A percentile compares a stretch with the other conserved stretches of the same genome.
phyloP scores from a whole-genome alignment of 176 grass and related monocot genomes.

The Hyparrhenia diplandra region DNA sequence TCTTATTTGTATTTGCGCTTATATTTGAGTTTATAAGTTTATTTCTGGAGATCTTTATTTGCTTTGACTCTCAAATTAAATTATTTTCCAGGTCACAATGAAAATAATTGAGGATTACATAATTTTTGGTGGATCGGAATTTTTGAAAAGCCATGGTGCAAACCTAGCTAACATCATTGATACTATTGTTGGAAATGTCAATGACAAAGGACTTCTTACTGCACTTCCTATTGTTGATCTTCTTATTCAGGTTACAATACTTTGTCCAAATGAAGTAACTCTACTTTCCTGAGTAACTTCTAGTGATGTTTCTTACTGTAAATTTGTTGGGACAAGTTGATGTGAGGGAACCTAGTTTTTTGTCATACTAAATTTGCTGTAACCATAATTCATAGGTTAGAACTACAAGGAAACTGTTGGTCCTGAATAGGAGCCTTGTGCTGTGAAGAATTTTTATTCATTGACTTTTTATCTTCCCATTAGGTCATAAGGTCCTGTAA shows the following conservation, averaged over 20 bases:
- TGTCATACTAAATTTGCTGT: not conserved
- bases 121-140: slow-evolving; percentile 86
- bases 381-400: not conserved
- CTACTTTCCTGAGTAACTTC: slow-evolving; percentile 1
- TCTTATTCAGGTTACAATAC: slow-evolving; percentile 80
- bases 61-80: slow-evolving; percentile 18
- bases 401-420: not conserved
- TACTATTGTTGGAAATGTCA: slow-evolving; percentile 79
- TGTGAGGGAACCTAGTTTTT: not conserved
- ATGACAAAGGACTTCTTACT: slow-evolving; percentile 86
- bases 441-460: slow-evolving; percentile 13
- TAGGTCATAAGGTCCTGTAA: not conserved
- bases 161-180: slow-evolving; percentile 79
- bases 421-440: slow-evolving; percentile 4
- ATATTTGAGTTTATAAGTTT: not conserved
- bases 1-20: not conserved
- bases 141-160: slow-evolving; percentile 80
- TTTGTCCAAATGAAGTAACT: not conserved
- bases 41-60: slow-evolving; percentile 30
- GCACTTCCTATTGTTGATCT: slow-evolving; percentile 76
- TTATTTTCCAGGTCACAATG: slow-evolving; percentile 37
- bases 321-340: not conserved
- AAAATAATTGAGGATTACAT: slow-evolving; percentile 42
- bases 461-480: slow-evolving; percentile 12
- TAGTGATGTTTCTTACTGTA: slow-evolving; percentile 18